Base-by-base conservation (phyloP, 305 asterid genomes). In the Fraxinus sp. region DNA sequence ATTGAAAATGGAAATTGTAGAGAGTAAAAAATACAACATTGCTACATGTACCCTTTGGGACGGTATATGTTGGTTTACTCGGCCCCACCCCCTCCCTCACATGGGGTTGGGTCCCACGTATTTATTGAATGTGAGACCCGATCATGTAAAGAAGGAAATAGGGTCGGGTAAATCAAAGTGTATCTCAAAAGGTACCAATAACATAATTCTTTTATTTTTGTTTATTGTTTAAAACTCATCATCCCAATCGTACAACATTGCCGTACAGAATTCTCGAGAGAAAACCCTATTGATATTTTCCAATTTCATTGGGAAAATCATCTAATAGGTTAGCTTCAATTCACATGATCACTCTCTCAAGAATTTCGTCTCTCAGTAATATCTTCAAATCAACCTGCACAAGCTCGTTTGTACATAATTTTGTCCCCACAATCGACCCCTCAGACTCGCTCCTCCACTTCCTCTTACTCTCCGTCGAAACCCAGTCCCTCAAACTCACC, bases 321-420 rank as follows among this genome's bases (percentile, higher is more conserved):
- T 82, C 78, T 11, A 83, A 59, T 78, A 73, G 49, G 3, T 59
- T 68, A 28, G 37, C 76, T 49, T 16, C 86, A 81, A 16, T 78
- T 82, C 85, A 59, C 57, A 91, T 90, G 92, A 84, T 87, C 86
- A 81, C 64, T 85, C 74, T 88, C 86, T 77, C 88, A 37, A 78
- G 79, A 84, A 83, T 81, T 72, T 73, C 86, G 55, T 72, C 81
- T 59, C 55, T 78, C 52, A 77, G 35, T 75, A 78, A 70, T 82
- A 64, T 73, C 79, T 78, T 85, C 52, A 73, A 71, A 36, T 66
- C 82, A 36, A 36, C 85, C 35, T 82, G 44, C 5, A 57, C 13
- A 77, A 64, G 35, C 37, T 81, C 83, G 41, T 70, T 28, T 66
- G 55, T 84, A 66, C 88, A 84, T 64, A 55, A 57, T 16, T 41